phyloP scores from a whole-genome alignment of 129 eudicot species.

The Tagetes patula region DNA sequence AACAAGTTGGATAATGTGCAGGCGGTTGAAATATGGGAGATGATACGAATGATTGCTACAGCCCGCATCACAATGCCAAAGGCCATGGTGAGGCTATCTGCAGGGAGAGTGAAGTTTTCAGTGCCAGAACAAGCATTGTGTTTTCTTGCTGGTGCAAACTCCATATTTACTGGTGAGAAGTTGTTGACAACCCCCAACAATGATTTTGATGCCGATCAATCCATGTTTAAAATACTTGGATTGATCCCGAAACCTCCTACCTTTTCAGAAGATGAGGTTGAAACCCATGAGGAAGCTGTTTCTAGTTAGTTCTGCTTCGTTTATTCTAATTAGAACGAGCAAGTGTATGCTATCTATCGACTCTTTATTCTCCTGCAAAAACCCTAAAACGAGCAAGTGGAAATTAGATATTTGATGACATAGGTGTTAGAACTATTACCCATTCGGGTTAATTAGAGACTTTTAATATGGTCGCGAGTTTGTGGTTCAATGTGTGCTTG shows the following conservation, averaged over 20 bases:
- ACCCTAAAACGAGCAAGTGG: background rate
- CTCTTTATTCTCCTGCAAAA: background rate
- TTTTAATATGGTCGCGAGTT: background rate
- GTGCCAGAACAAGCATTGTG: slow-evolving; percentile 93
- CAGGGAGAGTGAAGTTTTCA: slow-evolving; percentile 84
- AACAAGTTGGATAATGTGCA: slow-evolving; percentile 16
- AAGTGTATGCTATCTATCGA: slow-evolving; percentile 12
- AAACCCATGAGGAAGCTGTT: slow-evolving; percentile 49
- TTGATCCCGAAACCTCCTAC: slow-evolving; percentile 82
- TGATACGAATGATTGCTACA: slow-evolving; percentile 95
- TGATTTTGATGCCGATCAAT: slow-evolving; percentile 85
- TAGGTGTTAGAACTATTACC: slow-evolving; percentile 17
- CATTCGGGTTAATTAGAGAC: background rate
- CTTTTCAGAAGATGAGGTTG: slow-evolving; percentile 51
- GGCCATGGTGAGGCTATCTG: slow-evolving; percentile 95
- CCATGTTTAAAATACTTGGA: slow-evolving; percentile 90
- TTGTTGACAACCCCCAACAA: slow-evolving; percentile 91
- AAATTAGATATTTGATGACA: background rate
- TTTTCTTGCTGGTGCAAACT: slow-evolving; percentile 98
- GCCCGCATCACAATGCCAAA: slow-evolving; percentile 95
- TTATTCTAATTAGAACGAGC: slow-evolving; percentile 8
- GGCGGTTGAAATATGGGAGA: slow-evolving; percentile 98
- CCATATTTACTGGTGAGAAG: slow-evolving; percentile 96
- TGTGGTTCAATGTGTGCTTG: background rate
- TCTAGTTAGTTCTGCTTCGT: slow-evolving; percentile 48